Percentiles rank a stretch among this genome's conserved stretches.
These are phyloP conservation scores for Stylosanthes scabra DNA, from an alignment of 331 rosid genomes.

Conservation along the genomic window DNA sequence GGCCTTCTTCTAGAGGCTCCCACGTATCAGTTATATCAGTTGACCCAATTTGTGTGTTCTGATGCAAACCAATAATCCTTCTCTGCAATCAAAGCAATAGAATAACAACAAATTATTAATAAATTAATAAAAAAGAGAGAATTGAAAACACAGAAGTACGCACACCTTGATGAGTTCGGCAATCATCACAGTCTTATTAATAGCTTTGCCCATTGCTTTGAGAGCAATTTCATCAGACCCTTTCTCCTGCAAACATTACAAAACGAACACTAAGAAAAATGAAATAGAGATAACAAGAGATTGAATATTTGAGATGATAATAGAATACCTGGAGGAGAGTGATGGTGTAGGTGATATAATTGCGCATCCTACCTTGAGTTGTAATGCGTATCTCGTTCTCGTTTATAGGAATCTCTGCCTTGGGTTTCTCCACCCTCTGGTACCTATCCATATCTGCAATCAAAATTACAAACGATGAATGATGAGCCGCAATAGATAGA, in stretches of 20 bases:
- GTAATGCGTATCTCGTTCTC: conserved; percentile 68
- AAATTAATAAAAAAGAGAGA: neutral
- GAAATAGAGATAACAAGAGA: too few relatives aligned
- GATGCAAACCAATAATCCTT: conserved; percentile 91
- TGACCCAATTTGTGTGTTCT: conserved; percentile 76
- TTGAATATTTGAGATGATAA: too few relatives aligned
- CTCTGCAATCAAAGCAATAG: conserved; percentile 56
- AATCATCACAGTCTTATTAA: conserved; percentile 76
- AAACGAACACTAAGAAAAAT: neutral
- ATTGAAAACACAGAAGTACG: too few relatives aligned
- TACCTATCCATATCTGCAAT: conserved; percentile 77
- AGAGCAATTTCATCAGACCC: conserved; percentile 66
- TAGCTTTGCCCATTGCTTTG: conserved; percentile 84
- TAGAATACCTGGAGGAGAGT: conserved; percentile 66
- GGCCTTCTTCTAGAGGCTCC: conserved; percentile 98
- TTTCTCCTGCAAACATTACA: conserved; percentile 52
- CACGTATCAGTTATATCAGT: conserved; percentile 83
- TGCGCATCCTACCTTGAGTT: conserved; percentile 76
- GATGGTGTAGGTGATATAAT: conserved; percentile 76
- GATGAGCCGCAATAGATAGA: neutral
- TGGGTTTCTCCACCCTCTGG: conserved; percentile 84
- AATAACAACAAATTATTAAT: conserved; percentile 4
- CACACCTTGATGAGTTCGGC: conserved; percentile 67
- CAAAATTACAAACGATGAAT: neutral
- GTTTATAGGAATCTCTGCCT: conserved; percentile 55